Evolutionary conservation across 2,329 filamentous ascomycete species (phyloP), one percentile per base, ranked within the genome.

Genomic region (Celoporthe dispersa): DNA sequence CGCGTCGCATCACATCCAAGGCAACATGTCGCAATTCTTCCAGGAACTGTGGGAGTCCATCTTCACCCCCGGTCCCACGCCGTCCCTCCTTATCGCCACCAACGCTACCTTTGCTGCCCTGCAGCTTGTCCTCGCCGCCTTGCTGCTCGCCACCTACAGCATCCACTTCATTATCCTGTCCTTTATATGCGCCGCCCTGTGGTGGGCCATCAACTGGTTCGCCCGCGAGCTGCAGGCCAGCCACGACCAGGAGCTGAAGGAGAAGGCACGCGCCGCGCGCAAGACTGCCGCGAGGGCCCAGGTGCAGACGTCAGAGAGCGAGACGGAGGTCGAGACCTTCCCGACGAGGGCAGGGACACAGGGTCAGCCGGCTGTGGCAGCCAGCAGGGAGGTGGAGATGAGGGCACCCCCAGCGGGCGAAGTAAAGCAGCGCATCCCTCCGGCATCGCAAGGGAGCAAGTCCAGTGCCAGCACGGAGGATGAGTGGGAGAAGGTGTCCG

Each of bases 151-250:
- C 69, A 99, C 95, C 9, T 90, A 92, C 81, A 97, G 92, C 82
- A 87, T 97, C 73, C 96, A 98, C 85, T 97, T 98, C 77, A 79
- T 94, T 73, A 85, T 95, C 70, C 87, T 99, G 7, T 97, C 93
- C 16, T 77, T 90, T 70, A 84, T 99, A 12, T 93, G 90, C 73
- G 94, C 84, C 41, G 92, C 92, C 5, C 86, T 98, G 48, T 99
- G 96, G 96, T 94, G 88, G 84, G 89, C 92, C 69, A 94, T 98
- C 82, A 98, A 98, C 86, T 99, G 96, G 96, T 98, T 99, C 78
- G 94, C 93, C 68, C 82, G 83, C 61, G 95, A 90, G 82, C 79
- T 90, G 64, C 82, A 81, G 72, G 78, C 79, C 64, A 83, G 83
- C 71, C 85, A 87, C 77, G 81, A 77, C 55, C 79, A 76, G 37